Evolutionary conservation across 2,329 filamentous ascomycete genomes (phyloP), one percentile per base, ranked within the genome.

Genomic region (Nemania diffusa): DNA sequence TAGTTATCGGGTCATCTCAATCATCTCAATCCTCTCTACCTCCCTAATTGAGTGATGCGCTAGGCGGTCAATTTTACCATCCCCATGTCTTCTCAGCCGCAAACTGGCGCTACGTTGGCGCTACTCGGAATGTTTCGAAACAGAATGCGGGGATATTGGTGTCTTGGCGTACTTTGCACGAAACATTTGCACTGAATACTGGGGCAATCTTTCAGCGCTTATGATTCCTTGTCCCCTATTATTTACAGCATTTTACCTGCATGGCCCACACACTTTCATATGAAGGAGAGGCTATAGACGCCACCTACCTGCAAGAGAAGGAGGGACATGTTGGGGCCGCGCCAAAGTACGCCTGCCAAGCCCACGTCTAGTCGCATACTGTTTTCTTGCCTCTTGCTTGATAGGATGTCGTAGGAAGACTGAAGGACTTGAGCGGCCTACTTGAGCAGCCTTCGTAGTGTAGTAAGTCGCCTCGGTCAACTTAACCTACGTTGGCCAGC

Each of bases 121-220:
- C 24, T 57, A 48, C 37, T 27, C 24, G 8, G 48, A 27, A 62
- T 32, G 59, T 60, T 63, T 65, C 58, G 58, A 68, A 68, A 62
- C 66, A 56, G n/a, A 58, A 57, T 55, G 57, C 61, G 57, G 58
- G 48, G 51, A 51, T 29, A 57, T 58, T 20, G 1, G 20, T 50
- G 46, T 56, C 64, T 69, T 67, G 67, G 67, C 63, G 55, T 50
- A 29, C 34, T 48, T 52, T 53, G 50, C 56, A 57, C 61, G 64
- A 67, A 69, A 69, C 67, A 52, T 20, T 20, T 52, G 42, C 51
- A 42, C 50, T 48, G 46, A n/a, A 52, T 37, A 6, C 29, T 37
- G 20, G 37, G 56, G 7, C 50, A 2, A 50, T 42, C 27, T 42
- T 37, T 48, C 52, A 57, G 64, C 67, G 59, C 67, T 57, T 69